Percentiles rank a stretch among this genome's conserved stretches.
phyloP scores from a whole-genome alignment of 2,329 filamentous ascomycete genomes.

The Colletotrichum lentis region DNA sequence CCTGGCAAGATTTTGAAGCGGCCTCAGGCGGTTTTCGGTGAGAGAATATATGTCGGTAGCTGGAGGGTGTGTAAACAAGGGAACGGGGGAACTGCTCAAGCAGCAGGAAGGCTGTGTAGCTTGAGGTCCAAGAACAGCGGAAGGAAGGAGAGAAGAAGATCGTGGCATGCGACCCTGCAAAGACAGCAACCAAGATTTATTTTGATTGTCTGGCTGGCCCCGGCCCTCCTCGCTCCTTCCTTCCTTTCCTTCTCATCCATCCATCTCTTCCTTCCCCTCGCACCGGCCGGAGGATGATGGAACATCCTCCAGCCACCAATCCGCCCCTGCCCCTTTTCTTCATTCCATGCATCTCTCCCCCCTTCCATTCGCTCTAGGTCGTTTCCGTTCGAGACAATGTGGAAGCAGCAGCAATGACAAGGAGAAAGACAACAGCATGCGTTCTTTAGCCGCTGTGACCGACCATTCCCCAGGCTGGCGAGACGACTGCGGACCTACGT shows the following conservation, averaged over 20 bases:
- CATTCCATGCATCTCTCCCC: neutral
- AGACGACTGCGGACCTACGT: conserved; percentile 30
- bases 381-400: conserved; percentile 29
- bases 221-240: neutral
- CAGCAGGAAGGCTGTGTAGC: neutral
- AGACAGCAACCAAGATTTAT: conserved; percentile 27
- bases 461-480: conserved; percentile 25
- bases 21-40: neutral
- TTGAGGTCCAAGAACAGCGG: neutral
- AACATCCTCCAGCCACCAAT: conserved; percentile 24
- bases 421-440: neutral
- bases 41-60: neutral
- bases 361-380: neutral
- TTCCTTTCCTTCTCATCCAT: neutral
- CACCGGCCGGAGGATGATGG: conserved; percentile 28
- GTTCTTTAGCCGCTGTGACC: neutral
- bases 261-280: conserved; percentile 38
- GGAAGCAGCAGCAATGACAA: neutral
- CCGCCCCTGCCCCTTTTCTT: neutral
- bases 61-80: neutral
- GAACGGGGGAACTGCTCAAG: neutral
- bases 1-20: conserved; percentile 1
- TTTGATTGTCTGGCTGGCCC: conserved; percentile 2
- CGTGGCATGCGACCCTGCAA: conserved; percentile 20
- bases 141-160: conserved; percentile 19